These are phyloP conservation scores for Austroboletus novae-zelandiae DNA, from an alignment of 1,284 basidiomycete genomes.

Conservation along the genomic window DNA sequence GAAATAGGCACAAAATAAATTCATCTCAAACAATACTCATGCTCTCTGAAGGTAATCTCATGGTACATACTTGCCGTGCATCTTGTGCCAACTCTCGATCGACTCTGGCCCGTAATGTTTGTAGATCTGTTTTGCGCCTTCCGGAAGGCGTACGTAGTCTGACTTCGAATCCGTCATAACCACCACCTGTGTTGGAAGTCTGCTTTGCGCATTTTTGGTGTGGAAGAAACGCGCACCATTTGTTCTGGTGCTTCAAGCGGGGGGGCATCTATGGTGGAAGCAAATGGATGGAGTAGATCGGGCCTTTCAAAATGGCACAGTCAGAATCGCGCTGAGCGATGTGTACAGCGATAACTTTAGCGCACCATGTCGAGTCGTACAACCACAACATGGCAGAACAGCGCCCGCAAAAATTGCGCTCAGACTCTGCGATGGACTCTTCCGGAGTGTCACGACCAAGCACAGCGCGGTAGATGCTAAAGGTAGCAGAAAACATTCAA, in stretches of 20 bases:
- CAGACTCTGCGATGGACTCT: constrained; percentile 46
- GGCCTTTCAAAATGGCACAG: constrained; percentile 42
- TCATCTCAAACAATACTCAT: not conserved
- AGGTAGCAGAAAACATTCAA: not conserved
- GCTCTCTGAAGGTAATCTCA: too few species aligned
- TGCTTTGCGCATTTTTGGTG: too few species aligned
- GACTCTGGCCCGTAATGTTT: constrained; percentile 41
- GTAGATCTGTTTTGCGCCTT: constrained; percentile 48
- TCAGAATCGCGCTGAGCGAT: too few species aligned
- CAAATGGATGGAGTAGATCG: constrained; percentile 59
- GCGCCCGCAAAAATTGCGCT: constrained; percentile 56
- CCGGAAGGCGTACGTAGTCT: constrained; percentile 56
- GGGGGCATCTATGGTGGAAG: constrained; percentile 57
- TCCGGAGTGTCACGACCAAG: constrained; percentile 49
- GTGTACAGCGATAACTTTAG: too few species aligned
- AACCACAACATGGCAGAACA: constrained; percentile 64
- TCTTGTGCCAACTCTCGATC: constrained; percentile 58
- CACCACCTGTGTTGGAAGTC: constrained; percentile 38
- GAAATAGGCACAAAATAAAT: too few species aligned
- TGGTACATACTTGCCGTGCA: constrained; percentile 39
- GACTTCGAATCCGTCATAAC: constrained; percentile 50
- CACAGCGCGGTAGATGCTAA: constrained; percentile 55
- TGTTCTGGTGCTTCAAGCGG: constrained; percentile 44
- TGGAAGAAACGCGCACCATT: constrained; percentile 36
- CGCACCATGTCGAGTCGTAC: constrained; percentile 50